Percentiles rank a stretch among this genome's conserved stretches.
These are phyloP conservation scores for Lathyrus aphaca DNA, from an alignment of 306 rosid genomes.

Conservation along the genomic window DNA sequence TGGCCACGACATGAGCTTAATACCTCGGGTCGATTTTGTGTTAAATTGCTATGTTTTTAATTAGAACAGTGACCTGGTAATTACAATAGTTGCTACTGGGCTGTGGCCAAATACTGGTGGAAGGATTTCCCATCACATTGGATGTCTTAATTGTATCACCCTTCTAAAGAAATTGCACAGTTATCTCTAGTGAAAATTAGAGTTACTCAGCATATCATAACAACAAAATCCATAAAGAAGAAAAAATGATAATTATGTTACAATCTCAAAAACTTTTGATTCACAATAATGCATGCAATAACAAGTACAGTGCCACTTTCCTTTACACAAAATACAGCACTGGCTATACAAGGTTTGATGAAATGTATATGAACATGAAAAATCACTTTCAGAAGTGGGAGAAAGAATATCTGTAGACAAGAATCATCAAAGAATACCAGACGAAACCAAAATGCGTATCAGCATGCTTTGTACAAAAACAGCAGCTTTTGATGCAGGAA, in stretches of 20 bases:
- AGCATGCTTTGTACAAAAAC: constrained; percentile 16
- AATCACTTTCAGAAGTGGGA: constrained; percentile 33
- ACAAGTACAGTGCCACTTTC: constrained; percentile 9
- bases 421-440: constrained; percentile 35
- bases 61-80: no score
- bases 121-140: no score
- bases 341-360: constrained; percentile 28
- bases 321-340: constrained; percentile 34
- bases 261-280: constrained; percentile 29
- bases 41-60: no score
- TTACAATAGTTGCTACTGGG: no score
- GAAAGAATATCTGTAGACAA: constrained; percentile 30
- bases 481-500: constrained; percentile 11
- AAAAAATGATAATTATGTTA: not conserved
- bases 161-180: no score
- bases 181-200: no score
- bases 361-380: constrained; percentile 27
- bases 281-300: constrained; percentile 21
- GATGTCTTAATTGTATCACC: no score
- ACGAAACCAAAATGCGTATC: constrained; percentile 31
- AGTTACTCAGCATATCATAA: not conserved
- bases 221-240: not conserved
- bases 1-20: not conserved
- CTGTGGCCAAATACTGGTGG: no score
- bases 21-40: not conserved